Evolutionary conservation across 352 stramenopile species (phyloP).

Genomic region (Globisporangium nagaii): DNA sequence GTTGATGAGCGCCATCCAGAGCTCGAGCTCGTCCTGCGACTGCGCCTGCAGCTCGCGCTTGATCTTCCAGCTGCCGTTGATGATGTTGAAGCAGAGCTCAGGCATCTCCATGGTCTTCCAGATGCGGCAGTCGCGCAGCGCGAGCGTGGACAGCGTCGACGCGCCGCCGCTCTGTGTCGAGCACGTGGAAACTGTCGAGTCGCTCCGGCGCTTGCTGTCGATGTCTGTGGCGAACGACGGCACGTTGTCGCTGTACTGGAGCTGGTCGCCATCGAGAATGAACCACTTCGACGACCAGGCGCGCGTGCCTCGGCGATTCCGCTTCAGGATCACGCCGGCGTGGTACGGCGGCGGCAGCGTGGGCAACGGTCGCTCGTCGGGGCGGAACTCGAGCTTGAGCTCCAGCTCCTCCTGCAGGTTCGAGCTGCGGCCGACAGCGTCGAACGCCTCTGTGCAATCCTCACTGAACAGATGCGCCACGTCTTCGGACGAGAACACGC

Average conservation of each 20-base stretch:
- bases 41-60: slow-evolving; percentile 68
- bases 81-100: slow-evolving; percentile 70
- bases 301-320: slow-evolving; percentile 64
- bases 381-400: slow-evolving; percentile 18
- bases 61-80: slow-evolving; percentile 79
- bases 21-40: slow-evolving; percentile 50
- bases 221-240: slow-evolving; percentile 16
- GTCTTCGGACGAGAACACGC: slow-evolving; percentile 17
- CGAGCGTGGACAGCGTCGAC: slow-evolving; percentile 50
- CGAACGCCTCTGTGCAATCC: background rate
- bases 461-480: slow-evolving; percentile 24
- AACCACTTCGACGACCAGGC: slow-evolving; percentile 70
- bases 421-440: too few species aligned
- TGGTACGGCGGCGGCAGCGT: slow-evolving; percentile 42
- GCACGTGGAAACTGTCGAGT: background rate
- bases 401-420: slow-evolving; percentile 20
- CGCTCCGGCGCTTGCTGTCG: slow-evolving; percentile 1
- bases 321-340: slow-evolving; percentile 63
- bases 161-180: slow-evolving; percentile 11
- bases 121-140: slow-evolving; percentile 66
- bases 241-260: slow-evolving; percentile 62
- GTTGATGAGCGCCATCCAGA: slow-evolving; percentile 72
- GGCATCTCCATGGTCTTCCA: slow-evolving; percentile 88
- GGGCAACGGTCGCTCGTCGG: slow-evolving; percentile 12
- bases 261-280: slow-evolving; percentile 55